Evolutionary conservation across 768 basidiomycete genomes (phyloP).

Genomic region (Hygrophorus pudorinus): DNA sequence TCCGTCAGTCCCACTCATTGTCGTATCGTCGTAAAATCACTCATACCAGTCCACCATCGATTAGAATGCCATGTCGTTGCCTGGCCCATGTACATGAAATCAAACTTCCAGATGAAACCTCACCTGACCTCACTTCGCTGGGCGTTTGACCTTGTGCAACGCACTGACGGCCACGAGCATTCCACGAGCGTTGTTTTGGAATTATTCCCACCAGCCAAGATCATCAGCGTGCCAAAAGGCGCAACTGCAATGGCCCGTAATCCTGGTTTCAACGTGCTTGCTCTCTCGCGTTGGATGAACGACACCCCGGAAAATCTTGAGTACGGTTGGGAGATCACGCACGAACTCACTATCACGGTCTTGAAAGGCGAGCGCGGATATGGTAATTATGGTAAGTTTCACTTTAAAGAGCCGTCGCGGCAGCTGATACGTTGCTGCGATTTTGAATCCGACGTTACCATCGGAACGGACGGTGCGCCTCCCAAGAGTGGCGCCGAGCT

Average conservation of each 20-base stretch:
- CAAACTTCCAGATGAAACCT: no score
- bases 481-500: slow-evolving; percentile 12
- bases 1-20: slow-evolving; percentile 17
- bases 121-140: slow-evolving; percentile 17
- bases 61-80: slow-evolving; percentile 29
- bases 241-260: slow-evolving; percentile 33
- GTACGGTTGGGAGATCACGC: slow-evolving; percentile 19
- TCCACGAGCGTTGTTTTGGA: slow-evolving; percentile 15
- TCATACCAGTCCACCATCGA: not conserved
- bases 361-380: slow-evolving; percentile 26
- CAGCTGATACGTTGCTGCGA: not conserved
- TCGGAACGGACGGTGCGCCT: not conserved
- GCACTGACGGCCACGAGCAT: not conserved
- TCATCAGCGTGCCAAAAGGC: slow-evolving; percentile 23
- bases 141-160: slow-evolving; percentile 20
- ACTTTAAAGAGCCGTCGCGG: not conserved
- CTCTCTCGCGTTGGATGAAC: slow-evolving; percentile 25
- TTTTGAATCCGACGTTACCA: not conserved
- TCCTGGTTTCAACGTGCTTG: slow-evolving; percentile 21
- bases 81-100: no score
- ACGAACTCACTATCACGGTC: slow-evolving; percentile 23
- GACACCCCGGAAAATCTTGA: slow-evolving; percentile 20
- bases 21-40: not conserved
- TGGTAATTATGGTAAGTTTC: slow-evolving; percentile 34
- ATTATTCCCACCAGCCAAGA: slow-evolving; percentile 30